Evolutionary conservation across 2,329 filamentous ascomycete species (phyloP), one percentile per base, ranked within the genome.

Genomic region (Trichoderma cornu-damae): DNA sequence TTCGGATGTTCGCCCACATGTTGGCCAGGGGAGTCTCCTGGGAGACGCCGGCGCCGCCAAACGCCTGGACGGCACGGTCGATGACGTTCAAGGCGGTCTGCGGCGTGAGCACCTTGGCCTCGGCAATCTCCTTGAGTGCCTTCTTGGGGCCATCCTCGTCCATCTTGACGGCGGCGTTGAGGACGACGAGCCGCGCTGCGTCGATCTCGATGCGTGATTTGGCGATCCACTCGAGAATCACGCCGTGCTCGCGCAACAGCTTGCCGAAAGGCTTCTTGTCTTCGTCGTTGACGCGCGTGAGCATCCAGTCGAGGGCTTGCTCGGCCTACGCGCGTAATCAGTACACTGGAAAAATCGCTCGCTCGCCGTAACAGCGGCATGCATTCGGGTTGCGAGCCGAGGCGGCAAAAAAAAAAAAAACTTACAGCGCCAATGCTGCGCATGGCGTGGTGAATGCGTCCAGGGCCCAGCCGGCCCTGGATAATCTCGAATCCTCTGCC

Each of bases 391-490:
- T n/a, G n/a, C n/a, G n/a, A n/a, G n/a, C n/a, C n/a, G n/a, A n/a
- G n/a, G n/a, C n/a, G n/a, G n/a, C n/a, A n/a, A n/a, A n/a, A n/a
- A n/a, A n/a, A n/a, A n/a, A n/a, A n/a, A n/a, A n/a, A 24, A 76
- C 79, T 71, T 75, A 84, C 84, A 52, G 90, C 88, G 53, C 94
- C 94, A 69, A 99, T 94, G 60, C 85, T 87, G 63, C 94, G 86
- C 94, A 99, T 99, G 60, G 91, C 90, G 76, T 99, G 94, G 77
- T 99, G 94, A 70, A 99, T 97, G 59, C 94, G 89, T 32, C 94
- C 94, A 1, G 94, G 94, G 1, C 94, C 94, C 22, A 99, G 86
- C 65, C 94, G 90, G 58, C 94, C 94, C 73, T 99, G 94, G 69
- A 99, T 96, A 69, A 99, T 96, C 74, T 99, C 94, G 72, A 99